Base-by-base conservation (phyloP, 1,284 basidiomycete genomes). In the Trichosporon faecale region DNA sequence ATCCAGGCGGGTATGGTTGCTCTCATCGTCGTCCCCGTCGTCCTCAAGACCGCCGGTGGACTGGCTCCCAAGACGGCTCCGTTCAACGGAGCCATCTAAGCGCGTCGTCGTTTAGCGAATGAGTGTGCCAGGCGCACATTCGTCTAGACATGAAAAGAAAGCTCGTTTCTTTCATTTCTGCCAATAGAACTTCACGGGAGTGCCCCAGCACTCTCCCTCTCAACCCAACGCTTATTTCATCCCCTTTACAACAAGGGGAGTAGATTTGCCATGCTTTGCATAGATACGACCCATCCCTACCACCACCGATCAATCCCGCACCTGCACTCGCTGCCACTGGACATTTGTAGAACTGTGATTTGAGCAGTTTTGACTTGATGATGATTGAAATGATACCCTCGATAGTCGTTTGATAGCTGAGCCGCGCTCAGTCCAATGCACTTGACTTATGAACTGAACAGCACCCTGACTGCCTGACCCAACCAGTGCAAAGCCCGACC, bases 1-100 rank as follows among this genome's bases (percentile, higher is more conserved):
- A 87, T 90, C 72, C 88, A 95, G 75, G 88, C 88, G 68, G 79
- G 90, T 74, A 94, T 98, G 80, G 87, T 90, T 60, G 90, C 89
- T 35, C 87, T 98, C 57, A 81, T 85, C 66, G 78, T 81, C 64
- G 70, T 83, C 25, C 79, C 84, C 64, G 76, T 89, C 83, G 67
- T 84, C 79, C 77, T 87, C 86, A 78, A 93, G 84, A 75, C 91
- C 82, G 71, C 85, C 80, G 79, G 90, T 86, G 66, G 91, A 82
- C 84, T 93, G 88, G 61, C 84, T 74, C 70, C 85, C 82, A 44
- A 87, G 88, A 80, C 57, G 7, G 69, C 72, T 9, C 79, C 81
- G 21, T 80, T 83, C 74, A 74, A 74, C 61, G 79, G 72, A 18
- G 74, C 74, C 66, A 80, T 83, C 70, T 83, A 81, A 74, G 61